Conservation (phyloP, 2,329 filamentous ascomycete species). For the Akanthomyces uredinophilus region DNA sequence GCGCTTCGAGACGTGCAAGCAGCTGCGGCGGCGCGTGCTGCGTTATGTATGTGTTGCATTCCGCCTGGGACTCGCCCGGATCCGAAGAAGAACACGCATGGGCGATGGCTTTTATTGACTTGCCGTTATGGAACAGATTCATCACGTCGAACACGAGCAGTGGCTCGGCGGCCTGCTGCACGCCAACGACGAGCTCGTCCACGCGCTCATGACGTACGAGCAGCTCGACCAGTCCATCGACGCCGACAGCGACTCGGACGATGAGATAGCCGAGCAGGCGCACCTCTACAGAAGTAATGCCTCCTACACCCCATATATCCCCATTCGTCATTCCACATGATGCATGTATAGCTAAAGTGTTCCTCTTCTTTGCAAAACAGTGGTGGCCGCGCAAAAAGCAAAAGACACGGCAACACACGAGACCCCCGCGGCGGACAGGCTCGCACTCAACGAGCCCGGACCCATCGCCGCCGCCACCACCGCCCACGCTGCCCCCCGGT, state of each 20-base stretch:
- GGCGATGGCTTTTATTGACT: neutral
- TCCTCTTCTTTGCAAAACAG: constrained; percentile 19
- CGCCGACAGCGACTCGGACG: constrained; percentile 65
- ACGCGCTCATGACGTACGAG: constrained; percentile 88
- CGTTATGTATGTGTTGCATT: constrained; percentile 57
- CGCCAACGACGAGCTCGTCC: constrained; percentile 93
- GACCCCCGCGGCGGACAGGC: neutral
- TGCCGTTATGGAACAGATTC: constrained; percentile 60
- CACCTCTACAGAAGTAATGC: constrained; percentile 55
- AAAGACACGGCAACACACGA: constrained; percentile 7
- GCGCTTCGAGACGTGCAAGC: constrained; percentile 82
- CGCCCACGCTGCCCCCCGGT: neutral
- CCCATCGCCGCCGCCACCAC: neutral
- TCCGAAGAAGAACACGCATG: too few species aligned
- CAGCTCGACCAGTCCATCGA: constrained; percentile 85
- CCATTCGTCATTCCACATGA: neutral
- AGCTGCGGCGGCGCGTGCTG: constrained; percentile 74
- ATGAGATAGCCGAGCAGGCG: constrained; percentile 62
- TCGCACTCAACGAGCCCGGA: constrained; percentile 34
- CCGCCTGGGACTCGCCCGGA: too few species aligned
- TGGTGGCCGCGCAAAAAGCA: constrained; percentile 25
- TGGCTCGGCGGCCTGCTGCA: constrained; percentile 88
- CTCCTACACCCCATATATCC: neutral
- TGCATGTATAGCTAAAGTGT: constrained; percentile 20
- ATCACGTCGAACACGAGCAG: constrained; percentile 84